These are phyloP conservation scores for Alisma plantagoaquatica DNA, from an alignment of 106 monocot species.

Conservation along the genomic window DNA sequence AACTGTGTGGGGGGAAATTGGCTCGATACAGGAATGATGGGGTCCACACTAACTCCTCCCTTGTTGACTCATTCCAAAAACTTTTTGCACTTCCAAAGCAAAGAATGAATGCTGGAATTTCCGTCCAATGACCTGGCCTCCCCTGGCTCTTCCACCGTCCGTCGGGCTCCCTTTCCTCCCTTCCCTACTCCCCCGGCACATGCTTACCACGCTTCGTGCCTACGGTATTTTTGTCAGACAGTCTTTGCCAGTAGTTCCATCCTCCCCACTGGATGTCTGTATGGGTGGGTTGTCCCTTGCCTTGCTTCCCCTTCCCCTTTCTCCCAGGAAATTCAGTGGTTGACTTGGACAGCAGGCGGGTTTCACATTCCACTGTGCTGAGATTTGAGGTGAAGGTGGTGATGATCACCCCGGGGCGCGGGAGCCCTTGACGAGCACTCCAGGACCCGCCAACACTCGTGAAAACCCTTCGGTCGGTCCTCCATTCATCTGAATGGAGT, in stretches of 20 bases:
- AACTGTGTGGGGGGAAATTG: neutral
- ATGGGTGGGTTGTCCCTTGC: neutral
- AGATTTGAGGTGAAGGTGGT: too few species aligned
- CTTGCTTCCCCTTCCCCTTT: too few species aligned
- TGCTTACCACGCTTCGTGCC: constrained; percentile 10
- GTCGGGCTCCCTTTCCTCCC: constrained; percentile 1
- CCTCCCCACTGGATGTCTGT: neutral
- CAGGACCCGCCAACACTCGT: too few species aligned
- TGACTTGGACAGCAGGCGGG: too few species aligned
- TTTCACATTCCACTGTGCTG: too few species aligned
- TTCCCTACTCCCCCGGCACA: constrained; percentile 3
- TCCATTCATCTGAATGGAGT: too few species aligned
- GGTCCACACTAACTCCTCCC: neutral
- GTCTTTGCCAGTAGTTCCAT: neutral
- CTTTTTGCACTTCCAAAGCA: neutral
- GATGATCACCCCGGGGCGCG: too few species aligned
- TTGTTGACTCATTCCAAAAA: neutral
- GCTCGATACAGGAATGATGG: constrained; percentile 1
- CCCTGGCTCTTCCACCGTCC: constrained; percentile 10
- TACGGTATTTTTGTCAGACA: constrained; percentile 2
- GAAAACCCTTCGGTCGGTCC: too few species aligned
- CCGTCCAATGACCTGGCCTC: constrained; percentile 10
- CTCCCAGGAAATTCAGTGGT: too few species aligned
- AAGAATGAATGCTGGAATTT: neutral
- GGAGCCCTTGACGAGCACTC: too few species aligned